These are phyloP conservation scores for Moniliophthora roreri DNA, from an alignment of 1,284 basidiomycete genomes.

Conservation along the genomic window DNA sequence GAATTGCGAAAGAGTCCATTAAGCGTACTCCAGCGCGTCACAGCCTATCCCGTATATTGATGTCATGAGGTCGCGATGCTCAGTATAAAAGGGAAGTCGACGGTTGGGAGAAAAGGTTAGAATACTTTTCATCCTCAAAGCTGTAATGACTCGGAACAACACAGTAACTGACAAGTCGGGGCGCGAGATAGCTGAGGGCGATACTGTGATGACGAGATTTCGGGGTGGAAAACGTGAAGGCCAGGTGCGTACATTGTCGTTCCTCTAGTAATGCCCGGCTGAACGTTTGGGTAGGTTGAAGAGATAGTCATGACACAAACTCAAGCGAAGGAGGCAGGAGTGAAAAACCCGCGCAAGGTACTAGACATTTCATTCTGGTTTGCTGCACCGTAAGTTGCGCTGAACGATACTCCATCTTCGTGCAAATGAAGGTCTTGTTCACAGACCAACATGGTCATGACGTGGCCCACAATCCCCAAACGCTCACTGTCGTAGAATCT, in stretches of 20 bases:
- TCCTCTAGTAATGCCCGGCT: neutral
- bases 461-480: neutral
- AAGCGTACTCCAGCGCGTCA: too few relatives aligned
- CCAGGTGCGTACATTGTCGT: neutral
- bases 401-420: neutral
- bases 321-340: neutral
- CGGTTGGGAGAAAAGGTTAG: too few relatives aligned
- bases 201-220: neutral
- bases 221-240: neutral
- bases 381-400: too few relatives aligned
- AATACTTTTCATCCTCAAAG: too few relatives aligned
- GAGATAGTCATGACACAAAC: neutral
- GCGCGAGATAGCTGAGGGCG: neutral
- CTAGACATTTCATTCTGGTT: neutral
- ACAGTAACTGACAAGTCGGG: neutral
- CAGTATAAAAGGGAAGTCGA: too few relatives aligned
- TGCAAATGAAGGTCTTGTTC: neutral
- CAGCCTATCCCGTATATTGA: too few relatives aligned
- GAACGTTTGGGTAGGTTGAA: neutral
- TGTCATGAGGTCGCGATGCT: too few relatives aligned
- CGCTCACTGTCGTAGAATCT: neutral
- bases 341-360: neutral
- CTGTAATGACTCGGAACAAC: too few relatives aligned
- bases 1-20: too few relatives aligned
- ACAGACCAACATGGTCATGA: slow-evolving; percentile 1